phyloP scores from a whole-genome alignment of 192 early-diverging fungal genomes.

The Endogone sp. region DNA sequence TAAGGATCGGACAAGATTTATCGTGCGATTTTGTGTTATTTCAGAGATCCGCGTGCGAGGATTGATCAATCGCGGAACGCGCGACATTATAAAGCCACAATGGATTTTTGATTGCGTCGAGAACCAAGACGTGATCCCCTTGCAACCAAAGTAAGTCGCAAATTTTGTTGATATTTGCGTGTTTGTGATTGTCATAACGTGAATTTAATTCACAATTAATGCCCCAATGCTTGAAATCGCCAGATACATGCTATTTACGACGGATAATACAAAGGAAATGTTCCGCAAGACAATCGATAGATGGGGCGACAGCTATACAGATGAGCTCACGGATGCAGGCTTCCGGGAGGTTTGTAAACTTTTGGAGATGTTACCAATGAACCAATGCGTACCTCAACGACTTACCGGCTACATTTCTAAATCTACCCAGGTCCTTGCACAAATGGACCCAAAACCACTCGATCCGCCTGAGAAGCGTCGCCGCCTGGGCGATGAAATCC shows the following conservation, averaged over 20 bases:
- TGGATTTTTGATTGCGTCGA: slow-evolving; percentile 67
- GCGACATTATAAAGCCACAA: slow-evolving; percentile 58
- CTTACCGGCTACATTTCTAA: too few species aligned
- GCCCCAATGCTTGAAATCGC: neutral
- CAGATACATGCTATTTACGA: slow-evolving; percentile 61
- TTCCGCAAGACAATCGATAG: slow-evolving; percentile 58
- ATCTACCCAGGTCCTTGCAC: slow-evolving; percentile 5
- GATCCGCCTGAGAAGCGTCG: neutral
- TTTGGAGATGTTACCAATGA: neutral
- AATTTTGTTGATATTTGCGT: neutral
- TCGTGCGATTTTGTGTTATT: slow-evolving; percentile 10
- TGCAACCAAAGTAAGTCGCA: slow-evolving; percentile 54
- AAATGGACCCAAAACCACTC: neutral
- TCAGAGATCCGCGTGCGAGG: slow-evolving; percentile 52
- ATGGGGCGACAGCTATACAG: slow-evolving; percentile 66
- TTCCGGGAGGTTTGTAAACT: slow-evolving; percentile 52
- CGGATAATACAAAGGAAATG: slow-evolving; percentile 38
- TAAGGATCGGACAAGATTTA: too few species aligned
- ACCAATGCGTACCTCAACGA: neutral
- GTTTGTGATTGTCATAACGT: too few species aligned
- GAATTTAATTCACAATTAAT: too few species aligned
- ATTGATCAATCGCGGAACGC: slow-evolving; percentile 39
- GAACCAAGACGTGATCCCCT: slow-evolving; percentile 39
- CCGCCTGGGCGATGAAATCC: slow-evolving; percentile 6
- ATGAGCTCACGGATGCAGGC: slow-evolving; percentile 40